These are phyloP conservation scores for Trichomonas vaginalis DNA, from an alignment of 208 protist species.

Conservation along the genomic window DNA sequence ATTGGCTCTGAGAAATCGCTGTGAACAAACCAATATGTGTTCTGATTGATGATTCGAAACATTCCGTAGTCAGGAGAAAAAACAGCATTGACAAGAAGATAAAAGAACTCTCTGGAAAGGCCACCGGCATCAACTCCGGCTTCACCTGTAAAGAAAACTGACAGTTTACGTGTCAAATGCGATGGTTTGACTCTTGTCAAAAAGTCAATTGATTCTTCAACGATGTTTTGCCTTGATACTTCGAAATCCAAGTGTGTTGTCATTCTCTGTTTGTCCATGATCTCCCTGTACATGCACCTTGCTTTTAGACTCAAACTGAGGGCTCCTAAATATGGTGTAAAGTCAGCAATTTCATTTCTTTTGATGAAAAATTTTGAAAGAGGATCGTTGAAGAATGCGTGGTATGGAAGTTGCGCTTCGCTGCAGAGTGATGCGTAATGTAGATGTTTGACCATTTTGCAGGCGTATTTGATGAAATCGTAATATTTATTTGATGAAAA, in stretches of 20 bases:
- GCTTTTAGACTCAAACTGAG: neutral
- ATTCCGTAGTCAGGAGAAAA: constrained; percentile 69
- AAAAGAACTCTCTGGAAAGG: constrained; percentile 84
- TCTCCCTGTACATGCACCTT: neutral
- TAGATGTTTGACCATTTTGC: neutral
- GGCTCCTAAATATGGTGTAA: neutral
- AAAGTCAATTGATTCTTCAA: neutral
- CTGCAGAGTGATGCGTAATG: neutral
- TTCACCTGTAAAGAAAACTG: constrained; percentile 64
- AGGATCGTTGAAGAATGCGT: neutral
- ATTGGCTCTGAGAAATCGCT: constrained; percentile 9
- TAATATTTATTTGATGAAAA: too few species aligned
- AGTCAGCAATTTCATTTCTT: neutral
- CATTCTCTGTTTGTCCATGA: neutral
- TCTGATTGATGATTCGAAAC: constrained; percentile 52
- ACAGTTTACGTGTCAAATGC: constrained; percentile 58
- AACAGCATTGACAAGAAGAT: constrained; percentile 62
- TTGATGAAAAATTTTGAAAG: neutral
- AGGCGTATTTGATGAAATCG: neutral
- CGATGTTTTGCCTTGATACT: neutral
- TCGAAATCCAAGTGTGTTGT: neutral
- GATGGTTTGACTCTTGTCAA: neutral
- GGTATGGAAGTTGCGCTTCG: neutral
- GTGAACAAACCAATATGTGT: constrained; percentile 55
- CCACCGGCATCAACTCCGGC: constrained; percentile 78